A percentile compares a stretch with the other conserved stretches of the same genome.
Conservation (phyloP, 345 rosid genomes). For the Hibiscus syriacus region DNA sequence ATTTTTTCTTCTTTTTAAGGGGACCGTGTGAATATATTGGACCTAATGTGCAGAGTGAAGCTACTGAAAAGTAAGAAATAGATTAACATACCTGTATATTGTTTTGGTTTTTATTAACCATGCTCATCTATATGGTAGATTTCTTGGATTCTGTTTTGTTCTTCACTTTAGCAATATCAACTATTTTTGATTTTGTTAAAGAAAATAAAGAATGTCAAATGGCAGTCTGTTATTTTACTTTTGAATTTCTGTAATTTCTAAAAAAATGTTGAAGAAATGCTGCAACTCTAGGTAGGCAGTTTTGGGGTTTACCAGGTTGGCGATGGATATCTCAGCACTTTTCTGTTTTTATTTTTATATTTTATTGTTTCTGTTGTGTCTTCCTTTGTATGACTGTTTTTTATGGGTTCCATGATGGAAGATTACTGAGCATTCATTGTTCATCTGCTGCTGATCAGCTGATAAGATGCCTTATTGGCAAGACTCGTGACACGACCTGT, state of each 20-base stretch:
- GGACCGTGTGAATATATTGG: slow-evolving; percentile 86
- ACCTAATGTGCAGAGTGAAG: slow-evolving; percentile 38
- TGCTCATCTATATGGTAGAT: neutral
- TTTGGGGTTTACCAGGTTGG: neutral
- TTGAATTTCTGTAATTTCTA: neutral
- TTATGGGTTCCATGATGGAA: neutral
- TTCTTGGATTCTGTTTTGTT: neutral
- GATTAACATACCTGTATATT: neutral
- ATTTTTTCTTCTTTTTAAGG: slow-evolving; percentile 22
- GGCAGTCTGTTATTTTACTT: neutral
- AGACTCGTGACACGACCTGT: neutral
- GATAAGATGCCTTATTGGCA: neutral
- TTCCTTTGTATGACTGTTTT: neutral
- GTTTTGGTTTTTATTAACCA: neutral
- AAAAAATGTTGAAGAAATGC: neutral
- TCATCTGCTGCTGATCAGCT: neutral
- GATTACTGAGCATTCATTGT: neutral
- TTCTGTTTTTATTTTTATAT: too few species aligned
- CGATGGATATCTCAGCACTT: too few species aligned
- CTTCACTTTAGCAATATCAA: neutral
- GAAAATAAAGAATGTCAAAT: neutral
- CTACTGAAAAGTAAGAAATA: slow-evolving; percentile 59
- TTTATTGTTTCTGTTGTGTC: neutral
- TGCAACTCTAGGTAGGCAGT: neutral
- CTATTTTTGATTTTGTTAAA: neutral